A percentile compares a stretch with the other conserved stretches of the same genome.
These are phyloP conservation scores for Metschnikowia corniflorae DNA, from an alignment of 805 yeast species.

Conservation along the genomic window DNA sequence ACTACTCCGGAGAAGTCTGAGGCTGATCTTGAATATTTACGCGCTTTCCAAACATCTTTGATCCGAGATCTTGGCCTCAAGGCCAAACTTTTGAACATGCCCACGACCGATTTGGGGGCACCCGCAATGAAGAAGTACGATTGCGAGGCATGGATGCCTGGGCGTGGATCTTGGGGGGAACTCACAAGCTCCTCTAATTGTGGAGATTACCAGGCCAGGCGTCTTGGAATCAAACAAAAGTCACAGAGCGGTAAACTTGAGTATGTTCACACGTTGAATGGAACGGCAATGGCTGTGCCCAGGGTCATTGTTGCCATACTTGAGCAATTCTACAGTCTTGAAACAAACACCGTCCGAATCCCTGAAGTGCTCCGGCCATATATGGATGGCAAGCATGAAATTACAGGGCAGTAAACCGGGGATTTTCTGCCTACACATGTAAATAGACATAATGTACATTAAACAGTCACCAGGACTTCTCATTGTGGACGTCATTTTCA, in stretches of 20 bases:
- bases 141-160: constrained; percentile 98
- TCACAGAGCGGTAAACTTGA: constrained; percentile 30
- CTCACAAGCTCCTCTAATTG: constrained; percentile 89
- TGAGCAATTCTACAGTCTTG: constrained; percentile 75
- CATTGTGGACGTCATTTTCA: too few relatives aligned
- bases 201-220: constrained; percentile 82
- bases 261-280: constrained; percentile 83
- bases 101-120: constrained; percentile 85
- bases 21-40: constrained; percentile 55
- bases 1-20: constrained; percentile 52
- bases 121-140: constrained; percentile 92
- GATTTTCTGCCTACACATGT: constrained; percentile 1
- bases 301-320: constrained; percentile 84
- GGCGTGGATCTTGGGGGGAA: constrained; percentile 91
- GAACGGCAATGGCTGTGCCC: constrained; percentile 95
- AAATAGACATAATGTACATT: too few relatives aligned
- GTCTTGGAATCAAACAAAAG: constrained; percentile 65
- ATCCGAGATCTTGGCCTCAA: constrained; percentile 66
- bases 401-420: constrained; percentile 1
- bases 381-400: constrained; percentile 59
- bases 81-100: constrained; percentile 85
- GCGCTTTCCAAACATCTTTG: constrained; percentile 61
- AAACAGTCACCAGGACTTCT: neutral
- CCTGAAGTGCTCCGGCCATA: constrained; percentile 67
- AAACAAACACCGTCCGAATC: constrained; percentile 48